phyloP scores from a whole-genome alignment of 352 stramenopile genomes.

The Globisporangium spinosum region DNA sequence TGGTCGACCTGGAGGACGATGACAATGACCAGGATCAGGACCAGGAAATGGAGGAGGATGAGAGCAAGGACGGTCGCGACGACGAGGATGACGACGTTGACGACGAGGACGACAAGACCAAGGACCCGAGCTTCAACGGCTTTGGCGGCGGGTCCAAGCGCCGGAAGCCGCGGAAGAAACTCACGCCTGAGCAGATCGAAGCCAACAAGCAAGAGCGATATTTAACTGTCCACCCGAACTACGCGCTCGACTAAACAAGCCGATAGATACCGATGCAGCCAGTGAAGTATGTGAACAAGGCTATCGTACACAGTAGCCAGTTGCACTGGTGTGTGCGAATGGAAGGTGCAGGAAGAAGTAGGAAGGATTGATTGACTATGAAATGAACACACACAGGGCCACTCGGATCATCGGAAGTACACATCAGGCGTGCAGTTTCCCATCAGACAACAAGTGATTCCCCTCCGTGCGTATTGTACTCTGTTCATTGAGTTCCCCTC shows the following conservation, averaged over 20 bases:
- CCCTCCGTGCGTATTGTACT: no score
- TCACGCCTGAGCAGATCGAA: conserved; percentile 46
- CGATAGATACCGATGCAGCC: not conserved
- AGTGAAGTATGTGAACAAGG: not conserved
- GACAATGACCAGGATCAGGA: conserved; percentile 16
- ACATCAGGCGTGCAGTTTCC: no score
- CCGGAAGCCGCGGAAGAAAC: conserved; percentile 19
- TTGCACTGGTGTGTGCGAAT: not conserved
- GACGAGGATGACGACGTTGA: conserved; percentile 44
- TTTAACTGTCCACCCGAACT: conserved; percentile 80
- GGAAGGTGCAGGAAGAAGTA: no score
- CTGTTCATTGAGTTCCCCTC: no score
- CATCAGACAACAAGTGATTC: no score
- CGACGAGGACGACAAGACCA: not conserved
- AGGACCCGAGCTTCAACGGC: not conserved
- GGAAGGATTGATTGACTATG: no score
- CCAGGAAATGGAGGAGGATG: conserved; percentile 13
- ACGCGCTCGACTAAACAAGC: conserved; percentile 54
- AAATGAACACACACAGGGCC: no score
- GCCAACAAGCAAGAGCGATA: conserved; percentile 62
- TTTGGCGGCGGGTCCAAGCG: not conserved
- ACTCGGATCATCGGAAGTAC: no score
- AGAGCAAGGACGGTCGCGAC: conserved; percentile 13
- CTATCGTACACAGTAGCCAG: not conserved
- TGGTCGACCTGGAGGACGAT: conserved; percentile 64